Base-by-base conservation (phyloP, 176 grass and related monocot species). In the Aegilops bicornis region DNA sequence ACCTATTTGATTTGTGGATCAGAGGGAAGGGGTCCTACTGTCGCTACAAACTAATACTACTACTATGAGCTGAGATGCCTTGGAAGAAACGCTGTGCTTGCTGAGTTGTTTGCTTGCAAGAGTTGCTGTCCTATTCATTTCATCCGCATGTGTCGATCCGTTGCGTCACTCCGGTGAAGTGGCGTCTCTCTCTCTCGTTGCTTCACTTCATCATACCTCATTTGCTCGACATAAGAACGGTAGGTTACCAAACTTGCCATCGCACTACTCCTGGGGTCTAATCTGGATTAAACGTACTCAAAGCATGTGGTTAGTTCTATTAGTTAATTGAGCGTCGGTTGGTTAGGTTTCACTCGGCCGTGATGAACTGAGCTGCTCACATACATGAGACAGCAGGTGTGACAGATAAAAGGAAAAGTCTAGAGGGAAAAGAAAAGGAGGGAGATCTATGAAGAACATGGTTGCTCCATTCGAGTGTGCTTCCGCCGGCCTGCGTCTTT, bases 41-140 rank as follows among this genome's bases (percentile, higher is more conserved):
- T 40, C 11, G 31, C 3, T 8, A 15, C 31, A 31, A 32, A 13
- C 17, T 48, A 76, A 59, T 8, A 0, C 11, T 45, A 0, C 11
- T 45, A 16, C 3, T 27, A 65, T 3, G 30, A 1, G 56, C 1
- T 73, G 89, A 84, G 76, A 91, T 87, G 85, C 29, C 80, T 87
- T 91, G 37, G 75, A 87, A 76, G 81, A 37, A 69, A 84, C 81
- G 9, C 8, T 47, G 75, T 80, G 67, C 22, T 82, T 60, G 70
- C 30, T 42, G 47, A 48, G n/a, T n/a, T n/a, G n/a, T n/a, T n/a
- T 32, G 31, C 31, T 32, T 32, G 33, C 33, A n/a, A n/a, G n/a
- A n/a, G n/a, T 33, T 74, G 7, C 22, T 80, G 74, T 59, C 74
- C 54, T 0, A 9, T 22, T 59, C 54, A 22, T 59, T 0, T 22